Percentiles rank a stretch among this genome's conserved stretches.
Evolutionary conservation across 768 basidiomycete genomes (phyloP).

Genomic region (Boletus fagicola): DNA sequence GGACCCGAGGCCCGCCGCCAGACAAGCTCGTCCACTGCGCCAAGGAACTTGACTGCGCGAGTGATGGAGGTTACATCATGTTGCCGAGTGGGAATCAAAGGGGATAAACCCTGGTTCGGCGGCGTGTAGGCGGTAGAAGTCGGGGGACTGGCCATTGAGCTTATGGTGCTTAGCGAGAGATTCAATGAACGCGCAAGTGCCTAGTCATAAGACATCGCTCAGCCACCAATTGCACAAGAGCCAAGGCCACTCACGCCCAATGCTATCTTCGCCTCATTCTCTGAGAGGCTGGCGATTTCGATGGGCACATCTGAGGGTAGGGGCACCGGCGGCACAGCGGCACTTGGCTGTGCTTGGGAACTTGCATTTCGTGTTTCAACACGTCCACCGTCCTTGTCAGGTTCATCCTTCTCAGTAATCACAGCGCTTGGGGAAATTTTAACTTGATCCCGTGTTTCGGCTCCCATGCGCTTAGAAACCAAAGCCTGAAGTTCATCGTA

Average conservation of each 20-base stretch:
- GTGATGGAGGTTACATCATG: conserved; percentile 22
- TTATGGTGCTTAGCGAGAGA: conserved; percentile 5
- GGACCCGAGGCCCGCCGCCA: conserved; percentile 23
- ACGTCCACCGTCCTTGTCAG: neutral
- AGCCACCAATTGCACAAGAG: neutral
- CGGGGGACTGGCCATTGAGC: neutral
- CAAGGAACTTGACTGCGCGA: conserved; percentile 27
- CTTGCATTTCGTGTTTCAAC: neutral
- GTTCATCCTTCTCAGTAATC: neutral
- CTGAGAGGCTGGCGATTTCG: conserved; percentile 23
- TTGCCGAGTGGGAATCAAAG: neutral
- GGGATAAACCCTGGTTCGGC: neutral
- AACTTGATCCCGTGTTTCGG: neutral
- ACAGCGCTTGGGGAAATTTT: neutral
- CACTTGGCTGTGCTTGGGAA: neutral
- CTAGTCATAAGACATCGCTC: conserved; percentile 6
- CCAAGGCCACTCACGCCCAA: conserved; percentile 18
- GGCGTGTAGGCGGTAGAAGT: neutral
- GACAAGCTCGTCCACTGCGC: conserved; percentile 27
- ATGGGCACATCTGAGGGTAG: conserved; percentile 3
- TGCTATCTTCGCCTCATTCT: conserved; percentile 20
- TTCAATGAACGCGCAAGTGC: conserved; percentile 12
- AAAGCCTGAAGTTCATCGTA: conserved; percentile 26
- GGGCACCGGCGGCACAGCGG: neutral
- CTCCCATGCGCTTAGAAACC: conserved; percentile 16